Evolutionary conservation across 345 rosid species (phyloP).

Genomic region (Isatis tinctoria): DNA sequence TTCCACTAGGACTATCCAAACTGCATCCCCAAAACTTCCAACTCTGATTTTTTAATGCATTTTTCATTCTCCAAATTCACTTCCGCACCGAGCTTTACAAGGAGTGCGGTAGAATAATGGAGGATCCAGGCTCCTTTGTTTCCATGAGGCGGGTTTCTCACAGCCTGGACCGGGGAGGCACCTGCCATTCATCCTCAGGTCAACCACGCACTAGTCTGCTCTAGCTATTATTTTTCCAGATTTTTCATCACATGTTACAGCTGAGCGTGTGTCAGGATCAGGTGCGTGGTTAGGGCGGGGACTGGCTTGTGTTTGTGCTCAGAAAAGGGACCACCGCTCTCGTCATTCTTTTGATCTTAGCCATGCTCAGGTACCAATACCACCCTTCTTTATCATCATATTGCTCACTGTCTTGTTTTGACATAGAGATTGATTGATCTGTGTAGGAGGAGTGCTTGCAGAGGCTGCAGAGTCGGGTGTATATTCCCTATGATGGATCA

Average conservation of each 20-base stretch:
- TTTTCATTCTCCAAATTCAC: background rate
- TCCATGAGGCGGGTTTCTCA: conserved; percentile 89
- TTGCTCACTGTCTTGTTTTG: background rate
- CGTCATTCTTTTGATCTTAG: conserved; percentile 88
- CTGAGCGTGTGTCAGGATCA: conserved; percentile 89
- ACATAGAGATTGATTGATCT: background rate
- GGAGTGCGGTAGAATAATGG: conserved; percentile 44
- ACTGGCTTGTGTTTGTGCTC: conserved; percentile 91
- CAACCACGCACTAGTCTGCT: background rate
- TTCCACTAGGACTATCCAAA: background rate
- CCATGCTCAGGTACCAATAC: conserved; percentile 55
- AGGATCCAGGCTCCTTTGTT: conserved; percentile 75
- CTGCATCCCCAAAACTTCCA: too few species aligned
- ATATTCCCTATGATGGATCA: conserved; percentile 73
- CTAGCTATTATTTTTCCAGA: background rate
- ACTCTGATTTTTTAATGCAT: background rate
- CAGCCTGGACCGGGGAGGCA: conserved; percentile 58
- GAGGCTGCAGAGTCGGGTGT: conserved; percentile 71
- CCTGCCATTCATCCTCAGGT: conserved; percentile 80
- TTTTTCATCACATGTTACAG: conserved; percentile 42
- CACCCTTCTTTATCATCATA: background rate
- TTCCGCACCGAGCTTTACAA: background rate
- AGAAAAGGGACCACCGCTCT: conserved; percentile 69
- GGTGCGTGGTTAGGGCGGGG: conserved; percentile 93
- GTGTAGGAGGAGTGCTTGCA: conserved; percentile 77